Conservation (phyloP, 2,329 filamentous ascomycete genomes). For the Cladobotryum protrusum region DNA sequence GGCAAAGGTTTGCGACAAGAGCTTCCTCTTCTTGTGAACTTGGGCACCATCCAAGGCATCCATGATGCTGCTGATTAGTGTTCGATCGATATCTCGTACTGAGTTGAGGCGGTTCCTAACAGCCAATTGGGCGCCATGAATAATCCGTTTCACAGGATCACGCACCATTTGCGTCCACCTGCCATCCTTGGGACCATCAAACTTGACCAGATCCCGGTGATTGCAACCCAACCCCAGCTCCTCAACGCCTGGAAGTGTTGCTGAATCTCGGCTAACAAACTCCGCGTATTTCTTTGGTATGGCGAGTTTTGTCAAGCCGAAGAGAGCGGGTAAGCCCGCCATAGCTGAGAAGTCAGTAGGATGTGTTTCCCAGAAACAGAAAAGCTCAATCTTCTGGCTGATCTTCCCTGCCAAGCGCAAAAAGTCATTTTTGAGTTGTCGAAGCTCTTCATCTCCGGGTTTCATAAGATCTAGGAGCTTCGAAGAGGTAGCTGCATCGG, state of each 20-base stretch:
- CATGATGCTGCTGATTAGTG: conserved; percentile 26
- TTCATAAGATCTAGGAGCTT: conserved; percentile 35
- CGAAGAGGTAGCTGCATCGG: conserved; percentile 27
- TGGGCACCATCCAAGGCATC: conserved; percentile 28
- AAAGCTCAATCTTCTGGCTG: conserved; percentile 30
- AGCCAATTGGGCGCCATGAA: conserved; percentile 28
- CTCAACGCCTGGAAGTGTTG: conserved; percentile 29
- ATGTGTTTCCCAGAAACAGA: conserved; percentile 36
- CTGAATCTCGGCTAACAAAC: conserved; percentile 36
- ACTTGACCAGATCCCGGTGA: conserved; percentile 37
- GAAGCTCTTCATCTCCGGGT: conserved; percentile 31
- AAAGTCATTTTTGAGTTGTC: conserved; percentile 34
- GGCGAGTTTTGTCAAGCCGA: conserved; percentile 6
- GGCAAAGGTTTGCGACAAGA: conserved; percentile 23
- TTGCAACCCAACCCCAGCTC: conserved; percentile 29
- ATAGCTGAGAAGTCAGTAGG: conserved; percentile 32
- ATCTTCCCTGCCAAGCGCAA: conserved; percentile 29
- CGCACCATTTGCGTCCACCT: conserved; percentile 30
- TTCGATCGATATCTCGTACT: conserved; percentile 29
- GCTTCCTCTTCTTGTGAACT: conserved; percentile 28
- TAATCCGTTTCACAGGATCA: conserved; percentile 30
- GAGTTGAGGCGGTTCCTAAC: conserved; percentile 33
- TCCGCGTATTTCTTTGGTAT: conserved; percentile 30
- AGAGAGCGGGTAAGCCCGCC: conserved; percentile 26
- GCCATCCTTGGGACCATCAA: conserved; percentile 34